Evolutionary conservation across 116 monocot genomes (phyloP).

Genomic region (Zostera marina): DNA sequence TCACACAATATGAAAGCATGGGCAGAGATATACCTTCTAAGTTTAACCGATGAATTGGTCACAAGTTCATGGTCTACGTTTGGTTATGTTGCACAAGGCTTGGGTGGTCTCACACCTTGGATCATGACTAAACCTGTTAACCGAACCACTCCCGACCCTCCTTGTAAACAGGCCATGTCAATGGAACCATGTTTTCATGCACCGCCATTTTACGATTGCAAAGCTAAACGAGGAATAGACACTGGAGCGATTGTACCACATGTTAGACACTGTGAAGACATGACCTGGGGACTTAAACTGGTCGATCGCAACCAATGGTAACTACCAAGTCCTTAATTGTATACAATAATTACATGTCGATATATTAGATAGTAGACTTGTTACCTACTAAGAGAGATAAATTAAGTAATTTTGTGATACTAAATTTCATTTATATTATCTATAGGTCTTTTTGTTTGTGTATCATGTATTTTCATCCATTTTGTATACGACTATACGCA

Average conservation of each 20-base stretch:
- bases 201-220: constrained; percentile 41
- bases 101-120: constrained; percentile 46
- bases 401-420: too few relatives aligned
- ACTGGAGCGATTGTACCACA: constrained; percentile 25
- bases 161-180: constrained; percentile 33
- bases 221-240: constrained; percentile 17
- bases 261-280: constrained; percentile 47
- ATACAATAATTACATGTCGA: too few relatives aligned
- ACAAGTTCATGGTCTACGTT: constrained; percentile 51
- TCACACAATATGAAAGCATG: constrained; percentile 47
- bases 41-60: constrained; percentile 32
- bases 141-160: constrained; percentile 19
- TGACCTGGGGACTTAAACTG: constrained; percentile 38
- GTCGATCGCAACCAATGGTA: constrained; percentile 23
- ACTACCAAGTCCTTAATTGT: too few relatives aligned
- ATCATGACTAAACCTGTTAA: constrained; percentile 31
- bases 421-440: too few relatives aligned
- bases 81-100: constrained; percentile 47
- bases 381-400: too few relatives aligned
- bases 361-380: too few relatives aligned
- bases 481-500: too few relatives aligned
- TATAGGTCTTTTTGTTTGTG: too few relatives aligned
- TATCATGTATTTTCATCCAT: too few relatives aligned
- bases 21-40: constrained; percentile 56
- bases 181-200: constrained; percentile 61